Evolutionary conservation across 257 asterid genomes (phyloP).

Genomic region (Capsicum chinense): DNA sequence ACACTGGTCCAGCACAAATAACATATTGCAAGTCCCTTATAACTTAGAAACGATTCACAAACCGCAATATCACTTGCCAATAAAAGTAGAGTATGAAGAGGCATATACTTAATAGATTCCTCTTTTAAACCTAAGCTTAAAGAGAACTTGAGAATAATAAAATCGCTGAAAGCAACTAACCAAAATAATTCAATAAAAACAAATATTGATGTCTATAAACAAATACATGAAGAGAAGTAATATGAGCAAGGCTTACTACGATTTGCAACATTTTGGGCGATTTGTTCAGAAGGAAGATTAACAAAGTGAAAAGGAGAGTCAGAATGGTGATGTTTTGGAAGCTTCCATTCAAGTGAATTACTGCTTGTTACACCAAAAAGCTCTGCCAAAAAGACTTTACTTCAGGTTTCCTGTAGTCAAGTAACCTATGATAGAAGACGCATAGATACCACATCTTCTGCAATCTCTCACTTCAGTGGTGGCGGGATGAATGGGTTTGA

Average conservation of each 20-base stretch:
- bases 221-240: not conserved
- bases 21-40: not conserved
- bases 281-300: constrained; percentile 77
- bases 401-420: constrained; percentile 90
- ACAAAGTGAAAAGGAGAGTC: constrained; percentile 98
- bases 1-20: too few relatives aligned
- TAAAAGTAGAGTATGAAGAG: not conserved
- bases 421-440: constrained; percentile 81
- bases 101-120: not conserved
- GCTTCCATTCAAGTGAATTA: constrained; percentile 65
- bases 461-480: not conserved
- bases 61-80: not conserved
- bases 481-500: too few relatives aligned
- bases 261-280: constrained; percentile 68
- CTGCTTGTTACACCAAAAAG: constrained; percentile 58
- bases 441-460: constrained; percentile 85
- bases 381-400: constrained; percentile 77
- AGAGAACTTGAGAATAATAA: not conserved
- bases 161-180: not conserved
- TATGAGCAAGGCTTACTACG: constrained; percentile 60
- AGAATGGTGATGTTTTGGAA: constrained; percentile 78
- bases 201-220: not conserved
- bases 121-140: constrained; percentile 3
- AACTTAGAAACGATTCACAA: constrained; percentile 4
- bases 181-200: not conserved